Percentiles rank a stretch among this genome's conserved stretches.
Evolutionary conservation across 805 yeast genomes (phyloP).

Genomic region (Yarrowia keelungensis): DNA sequence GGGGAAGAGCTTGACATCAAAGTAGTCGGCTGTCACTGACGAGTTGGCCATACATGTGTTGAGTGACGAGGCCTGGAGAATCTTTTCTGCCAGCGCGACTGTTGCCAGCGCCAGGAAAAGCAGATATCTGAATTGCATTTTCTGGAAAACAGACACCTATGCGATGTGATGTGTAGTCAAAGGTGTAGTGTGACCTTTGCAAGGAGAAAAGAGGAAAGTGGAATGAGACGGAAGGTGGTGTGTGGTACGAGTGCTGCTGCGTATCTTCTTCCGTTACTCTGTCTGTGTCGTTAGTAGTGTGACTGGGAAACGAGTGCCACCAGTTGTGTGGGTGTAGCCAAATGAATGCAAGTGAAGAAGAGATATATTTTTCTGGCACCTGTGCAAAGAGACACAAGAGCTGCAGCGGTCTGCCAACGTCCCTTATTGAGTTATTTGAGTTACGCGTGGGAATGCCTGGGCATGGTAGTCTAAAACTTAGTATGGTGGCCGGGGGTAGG

Average conservation of each 20-base stretch:
- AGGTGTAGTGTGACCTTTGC: background rate
- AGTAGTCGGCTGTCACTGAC: conserved; percentile 72
- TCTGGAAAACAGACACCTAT: background rate
- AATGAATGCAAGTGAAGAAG: conserved; percentile 35
- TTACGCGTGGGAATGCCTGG: conserved; percentile 38
- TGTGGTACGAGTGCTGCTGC: background rate
- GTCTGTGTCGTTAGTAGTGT: conserved; percentile 19
- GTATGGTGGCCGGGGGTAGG: no score
- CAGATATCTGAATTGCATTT: conserved; percentile 33
- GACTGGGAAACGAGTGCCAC: conserved; percentile 34
- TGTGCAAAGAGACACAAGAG: conserved; percentile 12
- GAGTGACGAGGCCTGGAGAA: conserved; percentile 70
- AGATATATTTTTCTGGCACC: conserved; percentile 14
- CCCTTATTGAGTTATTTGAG: conserved; percentile 22
- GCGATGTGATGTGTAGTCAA: conserved; percentile 5
- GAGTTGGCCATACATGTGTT: conserved; percentile 87
- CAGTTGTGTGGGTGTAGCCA: conserved; percentile 1
- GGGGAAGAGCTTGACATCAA: conserved; percentile 79
- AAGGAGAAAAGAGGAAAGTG: background rate
- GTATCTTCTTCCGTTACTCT: background rate
- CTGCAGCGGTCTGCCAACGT: conserved; percentile 25
- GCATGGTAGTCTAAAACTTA: conserved; percentile 20
- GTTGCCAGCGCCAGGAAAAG: conserved; percentile 32
- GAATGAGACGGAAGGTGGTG: background rate
- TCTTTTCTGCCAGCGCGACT: conserved; percentile 12